A percentile compares a stretch with the other conserved stretches of the same genome.
phyloP scores from a whole-genome alignment of 2,329 filamentous ascomycete genomes.

The Diplodia corticola region DNA sequence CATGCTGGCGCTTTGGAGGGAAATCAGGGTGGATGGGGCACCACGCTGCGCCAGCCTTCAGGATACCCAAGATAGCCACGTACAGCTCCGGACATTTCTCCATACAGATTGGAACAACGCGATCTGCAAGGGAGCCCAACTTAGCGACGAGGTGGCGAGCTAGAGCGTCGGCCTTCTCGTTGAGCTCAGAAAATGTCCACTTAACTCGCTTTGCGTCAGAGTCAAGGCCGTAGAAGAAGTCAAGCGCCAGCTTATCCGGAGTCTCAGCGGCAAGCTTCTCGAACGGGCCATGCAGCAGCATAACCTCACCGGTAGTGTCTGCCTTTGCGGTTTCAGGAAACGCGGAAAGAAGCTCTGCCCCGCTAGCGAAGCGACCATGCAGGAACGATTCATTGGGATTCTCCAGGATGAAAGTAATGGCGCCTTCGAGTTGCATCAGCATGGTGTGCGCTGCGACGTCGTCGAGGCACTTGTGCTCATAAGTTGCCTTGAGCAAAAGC shows the following conservation, averaged over 20 bases:
- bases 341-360: slow-evolving; percentile 26
- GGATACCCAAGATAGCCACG: slow-evolving; percentile 44
- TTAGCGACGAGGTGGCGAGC: slow-evolving; percentile 33
- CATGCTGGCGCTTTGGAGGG: slow-evolving; percentile 33
- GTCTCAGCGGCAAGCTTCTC: neutral
- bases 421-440: slow-evolving; percentile 17
- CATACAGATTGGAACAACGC: slow-evolving; percentile 40
- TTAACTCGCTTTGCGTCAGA: neutral
- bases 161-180: slow-evolving; percentile 37
- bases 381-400: slow-evolving; percentile 29
- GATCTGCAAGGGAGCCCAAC: slow-evolving; percentile 32
- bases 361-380: slow-evolving; percentile 26
- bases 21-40: slow-evolving; percentile 42
- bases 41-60: slow-evolving; percentile 47
- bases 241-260: slow-evolving; percentile 2
- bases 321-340: slow-evolving; percentile 20
- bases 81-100: slow-evolving; percentile 41
- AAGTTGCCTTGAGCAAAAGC: slow-evolving; percentile 34
- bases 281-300: slow-evolving; percentile 12
- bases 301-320: neutral
- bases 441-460: slow-evolving; percentile 19
- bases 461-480: slow-evolving; percentile 31
- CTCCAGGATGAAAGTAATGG: slow-evolving; percentile 26
- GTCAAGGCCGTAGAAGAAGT: slow-evolving; percentile 15
- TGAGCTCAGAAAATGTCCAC: slow-evolving; percentile 39